Percentiles rank a stretch among this genome's conserved stretches.
phyloP scores from a whole-genome alignment of 2,329 filamentous ascomycete genomes.

The Bipolaris cookei region DNA sequence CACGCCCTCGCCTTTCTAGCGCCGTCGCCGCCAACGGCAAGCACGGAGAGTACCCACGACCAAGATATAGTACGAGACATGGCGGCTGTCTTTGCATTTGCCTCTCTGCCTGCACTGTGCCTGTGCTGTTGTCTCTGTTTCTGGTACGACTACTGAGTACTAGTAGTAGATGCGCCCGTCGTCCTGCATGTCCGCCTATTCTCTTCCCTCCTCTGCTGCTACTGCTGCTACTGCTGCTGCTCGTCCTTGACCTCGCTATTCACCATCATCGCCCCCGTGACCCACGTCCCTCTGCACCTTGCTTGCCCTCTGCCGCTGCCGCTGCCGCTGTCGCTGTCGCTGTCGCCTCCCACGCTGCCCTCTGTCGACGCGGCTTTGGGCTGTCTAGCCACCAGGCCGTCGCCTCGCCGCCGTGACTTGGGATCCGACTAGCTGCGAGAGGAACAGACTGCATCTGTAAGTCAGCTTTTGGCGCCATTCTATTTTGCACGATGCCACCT shows the following conservation, averaged over 20 bases:
- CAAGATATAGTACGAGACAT: conserved; percentile 13
- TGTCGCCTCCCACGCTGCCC: background rate
- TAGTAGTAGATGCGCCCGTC: background rate
- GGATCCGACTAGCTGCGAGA: conserved; percentile 11
- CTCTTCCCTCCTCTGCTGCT: background rate
- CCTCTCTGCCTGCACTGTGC: too few relatives aligned
- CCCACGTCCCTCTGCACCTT: background rate
- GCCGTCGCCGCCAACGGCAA: conserved; percentile 29
- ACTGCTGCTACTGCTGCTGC: background rate
- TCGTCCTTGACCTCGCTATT: background rate
- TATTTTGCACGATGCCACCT: conserved; percentile 16
- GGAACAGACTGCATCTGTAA: conserved; percentile 23
- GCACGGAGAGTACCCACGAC: conserved; percentile 22
- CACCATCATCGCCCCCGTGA: background rate
- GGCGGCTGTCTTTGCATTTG: conserved; percentile 4
- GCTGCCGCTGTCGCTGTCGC: background rate
- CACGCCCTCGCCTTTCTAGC: conserved; percentile 29
- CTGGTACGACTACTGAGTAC: background rate
- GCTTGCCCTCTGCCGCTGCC: background rate
- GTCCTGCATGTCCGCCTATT: background rate
- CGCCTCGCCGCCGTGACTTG: conserved; percentile 7
- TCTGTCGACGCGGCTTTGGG: too few relatives aligned
- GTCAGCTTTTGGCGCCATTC: conserved; percentile 28
- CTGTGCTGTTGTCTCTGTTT: background rate
- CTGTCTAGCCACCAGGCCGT: too few relatives aligned